Conservation (phyloP, 371 early-diverging fungal genomes). For the Zychaea mexicana region DNA sequence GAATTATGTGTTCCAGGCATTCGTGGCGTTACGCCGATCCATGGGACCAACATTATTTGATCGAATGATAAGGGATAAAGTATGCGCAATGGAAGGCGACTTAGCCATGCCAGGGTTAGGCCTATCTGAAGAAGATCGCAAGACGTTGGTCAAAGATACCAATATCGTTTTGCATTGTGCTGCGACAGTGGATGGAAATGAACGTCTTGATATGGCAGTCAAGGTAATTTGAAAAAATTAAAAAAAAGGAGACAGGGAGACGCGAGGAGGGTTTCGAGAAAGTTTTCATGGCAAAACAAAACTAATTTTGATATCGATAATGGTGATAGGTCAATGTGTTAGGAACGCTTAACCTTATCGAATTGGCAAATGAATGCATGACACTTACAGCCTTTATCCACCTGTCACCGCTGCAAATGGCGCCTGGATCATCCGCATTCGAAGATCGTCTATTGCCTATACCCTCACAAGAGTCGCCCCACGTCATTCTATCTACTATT, state of each 20-base stretch:
- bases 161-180: slow-evolving; percentile 61
- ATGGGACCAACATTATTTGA: slow-evolving; percentile 44
- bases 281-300: neutral
- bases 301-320: neutral
- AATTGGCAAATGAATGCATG: slow-evolving; percentile 53
- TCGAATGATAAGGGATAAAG: slow-evolving; percentile 48
- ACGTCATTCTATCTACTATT: slow-evolving; percentile 31
- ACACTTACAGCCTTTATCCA: slow-evolving; percentile 50
- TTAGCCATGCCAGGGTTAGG: slow-evolving; percentile 51
- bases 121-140: slow-evolving; percentile 44
- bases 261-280: neutral
- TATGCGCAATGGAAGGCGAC: slow-evolving; percentile 57
- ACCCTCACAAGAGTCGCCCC: slow-evolving; percentile 39
- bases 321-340: slow-evolving; percentile 48
- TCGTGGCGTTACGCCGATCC: slow-evolving; percentile 37
- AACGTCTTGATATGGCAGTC: slow-evolving; percentile 47
- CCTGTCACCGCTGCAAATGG: slow-evolving; percentile 53
- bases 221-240: slow-evolving; percentile 37
- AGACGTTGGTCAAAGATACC: slow-evolving; percentile 40
- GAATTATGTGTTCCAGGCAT: slow-evolving; percentile 30
- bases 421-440: slow-evolving; percentile 18
- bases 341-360: slow-evolving; percentile 55
- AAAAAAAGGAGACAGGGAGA: neutral
- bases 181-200: slow-evolving; percentile 58
- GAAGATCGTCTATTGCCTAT: slow-evolving; percentile 53